These are phyloP conservation scores for Berkeleyomyces rouxiae DNA, from an alignment of 2,329 filamentous ascomycete species.

Conservation along the genomic window DNA sequence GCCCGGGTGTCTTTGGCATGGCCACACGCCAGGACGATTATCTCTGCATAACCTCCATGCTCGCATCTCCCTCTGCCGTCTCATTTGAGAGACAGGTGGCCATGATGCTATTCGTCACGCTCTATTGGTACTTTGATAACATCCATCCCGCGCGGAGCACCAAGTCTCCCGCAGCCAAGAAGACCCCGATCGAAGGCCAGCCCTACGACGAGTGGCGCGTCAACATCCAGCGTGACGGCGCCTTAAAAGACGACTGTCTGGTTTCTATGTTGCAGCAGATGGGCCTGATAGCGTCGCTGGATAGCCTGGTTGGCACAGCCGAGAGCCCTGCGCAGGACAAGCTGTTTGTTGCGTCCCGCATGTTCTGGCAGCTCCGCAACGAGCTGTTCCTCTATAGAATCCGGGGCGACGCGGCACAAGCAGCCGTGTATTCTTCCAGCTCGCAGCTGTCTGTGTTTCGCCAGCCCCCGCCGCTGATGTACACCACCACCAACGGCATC, in stretches of 20 bases:
- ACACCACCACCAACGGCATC: conserved; percentile 58
- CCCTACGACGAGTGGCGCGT: conserved; percentile 79
- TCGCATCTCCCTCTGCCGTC: conserved; percentile 62
- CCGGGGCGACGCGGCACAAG: conserved; percentile 26
- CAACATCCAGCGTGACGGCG: conserved; percentile 70
- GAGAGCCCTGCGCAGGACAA: conserved; percentile 50
- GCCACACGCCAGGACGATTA: conserved; percentile 67
- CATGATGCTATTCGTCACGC: conserved; percentile 88
- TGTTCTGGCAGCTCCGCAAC: conserved; percentile 86
- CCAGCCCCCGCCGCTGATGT: conserved; percentile 67
- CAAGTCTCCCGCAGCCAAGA: conserved; percentile 38
- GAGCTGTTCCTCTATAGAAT: conserved; percentile 62
- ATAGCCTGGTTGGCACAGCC: conserved; percentile 53
- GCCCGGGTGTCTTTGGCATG: conserved; percentile 35
- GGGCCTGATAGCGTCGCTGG: conserved; percentile 63
- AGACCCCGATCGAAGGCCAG: conserved; percentile 51
- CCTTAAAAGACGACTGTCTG: conserved; percentile 66
- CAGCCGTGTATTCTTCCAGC: conserved; percentile 62
- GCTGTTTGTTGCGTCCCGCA: conserved; percentile 66
- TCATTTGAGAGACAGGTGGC: conserved; percentile 81
- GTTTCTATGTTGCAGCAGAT: conserved; percentile 86
- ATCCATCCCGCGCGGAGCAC: conserved; percentile 50
- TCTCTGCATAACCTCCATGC: conserved; percentile 84
- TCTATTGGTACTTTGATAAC: conserved; percentile 98
- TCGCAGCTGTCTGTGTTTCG: conserved; percentile 86